A percentile compares a stretch with the other conserved stretches of the same genome.
Conservation (phyloP, 78 protist species). For the Chrysochromulina parva region DNA sequence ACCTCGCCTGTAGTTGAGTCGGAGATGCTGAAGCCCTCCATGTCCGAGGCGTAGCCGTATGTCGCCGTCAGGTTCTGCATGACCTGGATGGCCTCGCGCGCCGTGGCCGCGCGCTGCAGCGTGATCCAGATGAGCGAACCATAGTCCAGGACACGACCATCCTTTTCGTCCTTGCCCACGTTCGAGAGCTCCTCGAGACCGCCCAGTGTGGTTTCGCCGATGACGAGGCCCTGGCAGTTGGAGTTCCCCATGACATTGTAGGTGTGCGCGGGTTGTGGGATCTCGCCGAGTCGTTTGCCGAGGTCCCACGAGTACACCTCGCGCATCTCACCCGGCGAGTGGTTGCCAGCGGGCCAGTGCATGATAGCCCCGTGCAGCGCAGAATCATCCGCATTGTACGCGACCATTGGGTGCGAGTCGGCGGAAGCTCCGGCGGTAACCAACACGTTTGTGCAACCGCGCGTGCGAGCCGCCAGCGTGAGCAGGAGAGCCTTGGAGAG, state of each 20-base stretch:
- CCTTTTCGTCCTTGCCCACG: neutral
- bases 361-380: neutral
- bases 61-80: neutral
- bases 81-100: constrained; percentile 43
- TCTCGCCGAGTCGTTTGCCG: constrained; percentile 47
- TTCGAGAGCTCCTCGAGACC: neutral
- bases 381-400: constrained; percentile 21
- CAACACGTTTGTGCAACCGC: constrained; percentile 35
- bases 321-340: constrained; percentile 4
- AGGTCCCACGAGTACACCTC: constrained; percentile 46
- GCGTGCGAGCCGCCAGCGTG: neutral
- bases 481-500: too few relatives aligned
- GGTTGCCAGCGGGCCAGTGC: constrained; percentile 19
- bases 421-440: constrained; percentile 37
- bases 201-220: constrained; percentile 54
- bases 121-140: constrained; percentile 45
- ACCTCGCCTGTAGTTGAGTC: constrained; percentile 28
- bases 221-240: constrained; percentile 39
- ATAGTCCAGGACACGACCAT: constrained; percentile 37
- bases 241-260: constrained; percentile 48
- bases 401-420: neutral
- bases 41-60: constrained; percentile 48
- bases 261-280: constrained; percentile 23
- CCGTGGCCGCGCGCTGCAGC: constrained; percentile 33
- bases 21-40: constrained; percentile 58